Conservation (phyloP, 192 early-diverging fungal species). For the Podila minutissima region DNA sequence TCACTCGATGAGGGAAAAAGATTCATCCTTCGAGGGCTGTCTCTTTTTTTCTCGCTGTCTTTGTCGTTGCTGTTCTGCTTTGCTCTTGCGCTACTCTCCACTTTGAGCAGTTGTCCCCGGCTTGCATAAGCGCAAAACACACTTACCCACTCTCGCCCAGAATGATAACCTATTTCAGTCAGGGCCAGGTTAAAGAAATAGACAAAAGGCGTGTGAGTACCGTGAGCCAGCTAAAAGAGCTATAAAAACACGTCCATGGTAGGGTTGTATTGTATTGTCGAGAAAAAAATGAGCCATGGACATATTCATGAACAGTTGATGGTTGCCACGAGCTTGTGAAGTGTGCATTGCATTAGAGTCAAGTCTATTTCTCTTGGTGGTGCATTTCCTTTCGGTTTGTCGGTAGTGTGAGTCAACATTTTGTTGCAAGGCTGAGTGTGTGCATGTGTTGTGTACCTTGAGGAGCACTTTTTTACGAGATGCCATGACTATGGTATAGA, state of each 20-base stretch:
- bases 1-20: background rate
- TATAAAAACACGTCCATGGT: background rate
- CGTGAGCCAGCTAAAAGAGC: too few species aligned
- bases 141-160: conserved; percentile 85
- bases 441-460: conserved; percentile 48
- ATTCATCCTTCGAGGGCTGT: background rate
- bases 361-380: too few species aligned
- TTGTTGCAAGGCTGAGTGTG: background rate
- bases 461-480: conserved; percentile 67
- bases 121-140: background rate
- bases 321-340: too few species aligned
- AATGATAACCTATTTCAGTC: conserved; percentile 74
- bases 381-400: too few species aligned
- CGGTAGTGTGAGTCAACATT: background rate
- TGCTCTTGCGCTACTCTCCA: too few species aligned
- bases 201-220: background rate
- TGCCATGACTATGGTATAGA: conserved; percentile 27
- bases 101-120: too few species aligned
- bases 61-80: background rate
- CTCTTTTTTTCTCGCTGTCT: background rate
- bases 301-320: too few species aligned
- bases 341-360: too few species aligned
- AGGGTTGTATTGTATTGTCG: background rate
- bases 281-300: too few species aligned
- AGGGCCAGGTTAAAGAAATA: background rate